Percentiles rank a stretch among this genome's conserved stretches.
These are phyloP conservation scores for Kazachstania sp. DNA, from an alignment of 1,139 yeast species.

Conservation along the genomic window DNA sequence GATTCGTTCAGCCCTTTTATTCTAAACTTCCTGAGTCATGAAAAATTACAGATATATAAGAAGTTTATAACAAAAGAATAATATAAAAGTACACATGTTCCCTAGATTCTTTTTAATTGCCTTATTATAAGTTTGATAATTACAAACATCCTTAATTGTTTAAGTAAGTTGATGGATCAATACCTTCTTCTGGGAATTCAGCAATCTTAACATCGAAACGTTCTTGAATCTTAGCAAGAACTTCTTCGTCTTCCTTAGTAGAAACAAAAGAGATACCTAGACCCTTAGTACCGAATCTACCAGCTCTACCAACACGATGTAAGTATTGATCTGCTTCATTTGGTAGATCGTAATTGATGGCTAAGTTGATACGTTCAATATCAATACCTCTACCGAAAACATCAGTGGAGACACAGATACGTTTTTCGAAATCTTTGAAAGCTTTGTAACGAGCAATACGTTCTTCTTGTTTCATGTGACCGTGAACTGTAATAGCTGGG, in stretches of 20 bases:
- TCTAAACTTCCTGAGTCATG: neutral
- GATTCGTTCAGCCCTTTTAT: neutral
- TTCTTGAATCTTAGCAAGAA: conserved; percentile 87
- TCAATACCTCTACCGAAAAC: conserved; percentile 99
- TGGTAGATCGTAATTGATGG: conserved; percentile 89
- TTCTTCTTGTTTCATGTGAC: conserved; percentile 94
- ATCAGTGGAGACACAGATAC: conserved; percentile 97
- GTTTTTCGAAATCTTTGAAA: conserved; percentile 96
- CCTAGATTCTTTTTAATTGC: no score
- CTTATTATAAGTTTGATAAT: neutral
- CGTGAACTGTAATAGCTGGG: conserved; percentile 96
- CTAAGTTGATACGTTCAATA: conserved; percentile 96
- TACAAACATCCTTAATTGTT: conserved; percentile 51
- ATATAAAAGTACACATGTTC: conserved; percentile 1
- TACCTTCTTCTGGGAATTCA: conserved; percentile 91
- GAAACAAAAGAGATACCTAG: conserved; percentile 88
- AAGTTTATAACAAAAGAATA: neutral
- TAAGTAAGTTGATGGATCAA: conserved; percentile 96
- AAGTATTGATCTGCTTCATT: conserved; percentile 93
- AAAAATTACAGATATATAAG: neutral
- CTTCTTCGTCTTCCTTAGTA: conserved; percentile 78
- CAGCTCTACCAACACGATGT: conserved; percentile 99
- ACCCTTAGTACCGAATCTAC: conserved; percentile 99
- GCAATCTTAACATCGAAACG: conserved; percentile 81
- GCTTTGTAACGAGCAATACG: conserved; percentile 95